Base-by-base conservation (phyloP, 169 alveolate species). In the Eimeria zaria region DNA sequence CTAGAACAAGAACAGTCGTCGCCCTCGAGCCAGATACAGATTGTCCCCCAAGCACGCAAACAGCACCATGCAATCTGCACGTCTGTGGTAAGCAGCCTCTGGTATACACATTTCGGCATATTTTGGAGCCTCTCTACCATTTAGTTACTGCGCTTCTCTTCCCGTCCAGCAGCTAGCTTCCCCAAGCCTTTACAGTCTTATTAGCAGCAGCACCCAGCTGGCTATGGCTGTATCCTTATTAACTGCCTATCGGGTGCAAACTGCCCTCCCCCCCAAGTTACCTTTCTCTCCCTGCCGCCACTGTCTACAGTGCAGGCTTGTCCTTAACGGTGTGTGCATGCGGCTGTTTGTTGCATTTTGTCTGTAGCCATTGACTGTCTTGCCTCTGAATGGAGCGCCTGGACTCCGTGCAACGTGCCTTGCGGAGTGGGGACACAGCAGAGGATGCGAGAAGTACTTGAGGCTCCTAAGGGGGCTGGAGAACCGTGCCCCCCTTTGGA, bases 371-470 rank as follows among this genome's bases (percentile, higher is more conserved):
- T 95, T 9, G 98, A 91, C 91, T 97, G 98, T 81, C 94, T 84
- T 22, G 96, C 97, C 22, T 96, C 97, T 6, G 97, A 96, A 60
- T 97, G 98, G 98, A 87, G 98, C 64, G 96, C 76, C 53, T 97
- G 98, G 98, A 73, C 96, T 24, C 89, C 96, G 11, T 97, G 98
- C 92, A 67, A 97, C 46, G 97, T 97, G 22, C 78, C 96, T 46
- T 97, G 98, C 62, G 98, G 97, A 22, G 95, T 97, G 48, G 97
- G 98, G 58, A 62, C 95, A 33, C 84, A 90, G 51, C 71, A 78
- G 69, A 48, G 98, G 27, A 71, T 84, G 74, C 97, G 98, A 46
- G 96, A 88, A 55, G 90, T 97, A n/a, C 96, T 96, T 48, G 53
- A 46, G 95, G 95, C 67, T 5, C 80, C 74, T 51, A 81, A 62